Conservation (phyloP, 352 stramenopile species). For the Phytopythium mirpurense region DNA sequence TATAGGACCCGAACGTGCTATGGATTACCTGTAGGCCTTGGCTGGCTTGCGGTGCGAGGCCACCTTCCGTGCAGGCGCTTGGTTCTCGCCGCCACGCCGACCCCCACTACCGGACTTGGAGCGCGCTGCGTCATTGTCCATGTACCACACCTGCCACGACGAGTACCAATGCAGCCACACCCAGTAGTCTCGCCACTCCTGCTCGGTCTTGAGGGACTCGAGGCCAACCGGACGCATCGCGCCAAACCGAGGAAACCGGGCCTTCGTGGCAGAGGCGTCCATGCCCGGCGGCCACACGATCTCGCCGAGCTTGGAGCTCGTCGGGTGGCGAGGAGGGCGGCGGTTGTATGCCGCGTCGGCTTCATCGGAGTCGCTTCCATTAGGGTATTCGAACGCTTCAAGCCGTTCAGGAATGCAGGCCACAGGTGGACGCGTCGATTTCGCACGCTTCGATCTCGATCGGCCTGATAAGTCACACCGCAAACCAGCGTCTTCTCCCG, state of each 20-base stretch:
- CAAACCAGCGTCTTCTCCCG: too few species aligned
- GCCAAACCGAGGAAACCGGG: conserved; percentile 19
- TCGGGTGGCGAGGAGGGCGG: background rate
- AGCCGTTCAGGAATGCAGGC: too few species aligned
- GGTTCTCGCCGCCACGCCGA: background rate
- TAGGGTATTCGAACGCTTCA: too few species aligned
- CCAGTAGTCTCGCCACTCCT: conserved; percentile 55
- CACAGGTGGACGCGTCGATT: too few species aligned
- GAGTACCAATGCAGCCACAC: conserved; percentile 69
- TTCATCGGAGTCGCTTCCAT: background rate
- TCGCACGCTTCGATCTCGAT: too few species aligned
- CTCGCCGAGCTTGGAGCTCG: background rate
- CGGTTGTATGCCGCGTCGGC: background rate
- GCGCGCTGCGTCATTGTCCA: conserved; percentile 24
- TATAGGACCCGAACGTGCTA: background rate
- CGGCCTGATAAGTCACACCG: too few species aligned
- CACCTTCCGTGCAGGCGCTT: background rate
- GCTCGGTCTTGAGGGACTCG: conserved; percentile 44
- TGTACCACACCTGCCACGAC: conserved; percentile 59
- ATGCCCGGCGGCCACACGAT: conserved; percentile 57
- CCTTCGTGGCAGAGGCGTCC: conserved; percentile 23
- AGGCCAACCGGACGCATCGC: conserved; percentile 40
- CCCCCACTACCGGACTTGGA: background rate
- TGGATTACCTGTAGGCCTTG: background rate
- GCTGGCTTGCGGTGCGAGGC: background rate